Evolutionary conservation across 441 rosid species (phyloP).

Genomic region (Codiaeum variegatum): DNA sequence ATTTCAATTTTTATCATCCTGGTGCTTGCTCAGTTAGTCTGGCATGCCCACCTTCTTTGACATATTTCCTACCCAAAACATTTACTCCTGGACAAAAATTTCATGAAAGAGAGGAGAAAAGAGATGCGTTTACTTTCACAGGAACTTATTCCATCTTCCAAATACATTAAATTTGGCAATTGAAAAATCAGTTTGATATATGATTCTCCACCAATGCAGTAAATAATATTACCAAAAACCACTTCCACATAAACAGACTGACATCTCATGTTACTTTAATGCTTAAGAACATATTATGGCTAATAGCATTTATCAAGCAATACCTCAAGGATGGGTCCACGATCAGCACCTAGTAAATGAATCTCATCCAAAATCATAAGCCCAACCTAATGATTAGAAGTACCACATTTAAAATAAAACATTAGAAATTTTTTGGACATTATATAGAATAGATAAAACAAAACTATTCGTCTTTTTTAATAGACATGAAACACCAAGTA

Average conservation of each 20-base stretch:
- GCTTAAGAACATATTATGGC: neutral
- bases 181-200: neutral
- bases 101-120: no score
- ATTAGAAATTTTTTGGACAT: conserved; percentile 3
- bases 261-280: neutral
- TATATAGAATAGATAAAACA: conserved; percentile 8
- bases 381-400: conserved; percentile 68
- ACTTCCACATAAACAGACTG: neutral
- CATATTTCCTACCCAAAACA: no score
- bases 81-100: no score
- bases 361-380: conserved; percentile 98
- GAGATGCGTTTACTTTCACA: neutral
- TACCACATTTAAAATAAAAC: conserved; percentile 13
- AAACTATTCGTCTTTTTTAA: neutral
- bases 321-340: conserved; percentile 99
- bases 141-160: neutral
- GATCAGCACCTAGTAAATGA: conserved; percentile 97
- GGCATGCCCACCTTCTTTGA: neutral
- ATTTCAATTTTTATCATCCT: neutral
- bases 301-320: conserved; percentile 16
- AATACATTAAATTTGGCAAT: conserved; percentile 5
- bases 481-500: conserved; percentile 20
- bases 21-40: neutral
- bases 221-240: neutral
- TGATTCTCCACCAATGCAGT: neutral